Base-by-base conservation (phyloP, 2,329 filamentous ascomycete genomes). In the Exophiala sideris region DNA sequence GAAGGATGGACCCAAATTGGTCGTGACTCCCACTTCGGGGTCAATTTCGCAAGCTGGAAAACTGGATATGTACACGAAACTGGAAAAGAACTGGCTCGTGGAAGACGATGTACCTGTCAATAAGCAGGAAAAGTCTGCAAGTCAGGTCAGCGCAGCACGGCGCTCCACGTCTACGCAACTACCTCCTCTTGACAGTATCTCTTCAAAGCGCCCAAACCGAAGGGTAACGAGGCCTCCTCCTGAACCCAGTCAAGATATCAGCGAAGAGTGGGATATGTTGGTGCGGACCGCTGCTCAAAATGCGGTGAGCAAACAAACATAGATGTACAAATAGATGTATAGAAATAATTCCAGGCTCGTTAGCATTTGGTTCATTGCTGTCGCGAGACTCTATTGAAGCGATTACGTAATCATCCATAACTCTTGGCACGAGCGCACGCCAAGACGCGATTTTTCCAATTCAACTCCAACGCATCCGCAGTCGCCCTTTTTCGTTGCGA, bases 1-100 rank as follows among this genome's bases (percentile, higher is more conserved):
- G n/a, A 51, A 52, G 18, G 58, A 57, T 33, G 61, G 61, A 10
- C 50, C 49, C 9, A 63, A 62, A 41, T 29, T 56, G 20, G 57
- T 58, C 11, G 59, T 62, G 2, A 52, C 47, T 20, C 59, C 57
- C 24, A 54, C 32, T 3, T 36, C 50, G 3, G 48, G 56, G 21
- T 50, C 29, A 8, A 45, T 63, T 9, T 58, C 50, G 16, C 55
- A 60, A 41, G 47, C 48, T 48, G 61, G 61, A 29, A 58, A 57
- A 41, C 46, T 62, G 20, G 45, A 57, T 33, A 52, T 63, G 34
- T 33, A 54, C 11, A 56, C 56, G 9, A 50, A 32, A 32, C 46
- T 54, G 5, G 41, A 49, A 20, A 40, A 45, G 20, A 39, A 51
- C 14, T 61, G 56, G 56, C 38, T 35, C 44, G 41, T 61, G 40